These are phyloP conservation scores for Calonectria montana DNA, from an alignment of 2,329 filamentous ascomycete genomes.

Conservation along the genomic window DNA sequence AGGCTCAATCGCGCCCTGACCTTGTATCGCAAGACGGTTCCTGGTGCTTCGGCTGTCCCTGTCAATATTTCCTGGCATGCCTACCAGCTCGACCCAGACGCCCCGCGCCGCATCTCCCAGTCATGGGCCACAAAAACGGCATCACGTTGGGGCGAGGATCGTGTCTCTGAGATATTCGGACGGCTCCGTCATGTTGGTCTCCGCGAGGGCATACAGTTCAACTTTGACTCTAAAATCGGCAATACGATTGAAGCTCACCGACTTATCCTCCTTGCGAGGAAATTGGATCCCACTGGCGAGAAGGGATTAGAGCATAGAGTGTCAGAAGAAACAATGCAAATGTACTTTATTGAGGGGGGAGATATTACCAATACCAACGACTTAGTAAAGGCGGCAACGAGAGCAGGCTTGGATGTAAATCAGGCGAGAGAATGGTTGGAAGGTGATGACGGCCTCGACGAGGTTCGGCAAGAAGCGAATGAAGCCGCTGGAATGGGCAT, in stretches of 20 bases:
- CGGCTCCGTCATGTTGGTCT: conserved; percentile 69
- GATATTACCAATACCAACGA: conserved; percentile 70
- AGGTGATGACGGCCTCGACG: conserved; percentile 64
- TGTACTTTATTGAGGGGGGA: conserved; percentile 73
- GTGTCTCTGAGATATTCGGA: conserved; percentile 66
- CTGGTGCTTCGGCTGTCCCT: conserved; percentile 69
- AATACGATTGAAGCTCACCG: conserved; percentile 61
- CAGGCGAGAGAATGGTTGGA: conserved; percentile 67
- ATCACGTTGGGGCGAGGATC: conserved; percentile 74
- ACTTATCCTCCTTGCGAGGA: conserved; percentile 75
- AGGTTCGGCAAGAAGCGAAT: conserved; percentile 67
- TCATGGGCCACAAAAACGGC: conserved; percentile 65
- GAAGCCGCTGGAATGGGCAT: conserved; percentile 64
- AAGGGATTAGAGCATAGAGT: conserved; percentile 67
- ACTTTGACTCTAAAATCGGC: conserved; percentile 63
- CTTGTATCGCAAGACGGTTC: conserved; percentile 71
- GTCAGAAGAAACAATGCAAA: conserved; percentile 71
- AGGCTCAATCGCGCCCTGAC: conserved; percentile 79
- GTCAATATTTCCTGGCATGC: conserved; percentile 82
- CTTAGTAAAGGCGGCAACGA: conserved; percentile 63
- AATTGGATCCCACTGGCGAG: conserved; percentile 42
- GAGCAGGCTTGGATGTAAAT: conserved; percentile 63
- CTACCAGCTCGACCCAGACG: conserved; percentile 82
- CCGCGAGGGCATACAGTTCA: conserved; percentile 78
- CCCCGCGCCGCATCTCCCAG: conserved; percentile 55